phyloP scores from a whole-genome alignment of 139 green algal genomes.

The Ettlia oleoabundans region DNA sequence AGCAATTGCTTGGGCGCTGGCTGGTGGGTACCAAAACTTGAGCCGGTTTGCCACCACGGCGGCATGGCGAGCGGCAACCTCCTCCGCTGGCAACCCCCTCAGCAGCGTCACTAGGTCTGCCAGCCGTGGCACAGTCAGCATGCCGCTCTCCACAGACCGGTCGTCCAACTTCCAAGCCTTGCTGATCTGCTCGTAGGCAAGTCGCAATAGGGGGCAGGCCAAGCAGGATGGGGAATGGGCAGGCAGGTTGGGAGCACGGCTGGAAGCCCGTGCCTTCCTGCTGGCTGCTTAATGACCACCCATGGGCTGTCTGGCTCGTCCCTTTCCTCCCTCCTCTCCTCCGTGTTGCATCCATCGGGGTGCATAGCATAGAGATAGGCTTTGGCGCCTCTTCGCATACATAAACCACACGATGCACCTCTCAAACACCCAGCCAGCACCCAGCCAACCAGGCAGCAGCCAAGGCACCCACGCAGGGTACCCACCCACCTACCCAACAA shows the following conservation, averaged over 20 bases:
- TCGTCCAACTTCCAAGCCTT: constrained; percentile 50
- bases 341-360: no score
- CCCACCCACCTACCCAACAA: not conserved
- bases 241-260: not conserved
- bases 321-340: no score
- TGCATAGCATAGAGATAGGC: no score
- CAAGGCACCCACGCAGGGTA: not conserved
- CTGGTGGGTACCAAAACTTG: constrained; percentile 50
- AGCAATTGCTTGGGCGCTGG: not conserved
- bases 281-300: no score
- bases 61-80: constrained; percentile 19
- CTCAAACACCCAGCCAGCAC: no score
- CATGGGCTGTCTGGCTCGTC: no score
- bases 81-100: constrained; percentile 15
- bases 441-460: not conserved
- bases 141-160: not conserved
- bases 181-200: constrained; percentile 1
- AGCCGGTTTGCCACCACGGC: constrained; percentile 18
- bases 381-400: no score
- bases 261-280: no score
- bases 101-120: constrained; percentile 37
- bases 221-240: not conserved
- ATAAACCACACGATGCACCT: no score
- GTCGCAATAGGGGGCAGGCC: not conserved
- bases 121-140: constrained; percentile 30